Percentiles rank a stretch among this genome's conserved stretches.
Evolutionary conservation across 2,329 filamentous ascomycete genomes (phyloP).

Genomic region (Nemania sp.): DNA sequence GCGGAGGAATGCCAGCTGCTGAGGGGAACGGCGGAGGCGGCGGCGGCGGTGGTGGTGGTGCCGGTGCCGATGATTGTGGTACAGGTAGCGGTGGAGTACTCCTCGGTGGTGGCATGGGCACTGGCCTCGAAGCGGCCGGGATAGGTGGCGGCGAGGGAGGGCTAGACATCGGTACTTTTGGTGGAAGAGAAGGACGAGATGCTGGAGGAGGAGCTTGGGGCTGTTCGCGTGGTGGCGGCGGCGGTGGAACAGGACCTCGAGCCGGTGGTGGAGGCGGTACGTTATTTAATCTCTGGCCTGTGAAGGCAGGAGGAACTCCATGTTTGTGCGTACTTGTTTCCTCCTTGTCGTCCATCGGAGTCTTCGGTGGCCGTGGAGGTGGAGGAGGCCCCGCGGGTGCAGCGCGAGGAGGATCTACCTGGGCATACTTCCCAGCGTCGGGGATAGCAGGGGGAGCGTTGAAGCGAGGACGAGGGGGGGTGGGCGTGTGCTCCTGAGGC

Average conservation of each 20-base stretch:
- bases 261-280: conserved; percentile 81
- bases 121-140: conserved; percentile 60
- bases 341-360: conserved; percentile 74
- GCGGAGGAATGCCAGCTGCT: conserved; percentile 26
- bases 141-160: conserved; percentile 62
- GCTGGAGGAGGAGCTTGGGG: conserved; percentile 42
- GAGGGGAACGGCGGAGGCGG: conserved; percentile 31
- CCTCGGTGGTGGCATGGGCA: conserved; percentile 64
- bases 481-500: conserved; percentile 78
- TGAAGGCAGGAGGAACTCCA: conserved; percentile 83
- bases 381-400: conserved; percentile 70
- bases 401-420: conserved; percentile 61
- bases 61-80: conserved; percentile 45
- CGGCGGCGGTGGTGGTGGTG: conserved; percentile 43
- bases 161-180: conserved; percentile 52
- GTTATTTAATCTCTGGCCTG: conserved; percentile 68
- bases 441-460: conserved; percentile 87
- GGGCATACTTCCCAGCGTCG: conserved; percentile 88
- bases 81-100: conserved; percentile 59
- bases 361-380: conserved; percentile 76
- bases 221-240: conserved; percentile 68
- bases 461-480: conserved; percentile 78
- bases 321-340: conserved; percentile 68
- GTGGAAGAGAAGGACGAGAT: conserved; percentile 57
- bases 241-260: conserved; percentile 78